These are phyloP conservation scores for Tetrahymena borealis DNA, from an alignment of 73 alveolate species.

Conservation along the genomic window DNA sequence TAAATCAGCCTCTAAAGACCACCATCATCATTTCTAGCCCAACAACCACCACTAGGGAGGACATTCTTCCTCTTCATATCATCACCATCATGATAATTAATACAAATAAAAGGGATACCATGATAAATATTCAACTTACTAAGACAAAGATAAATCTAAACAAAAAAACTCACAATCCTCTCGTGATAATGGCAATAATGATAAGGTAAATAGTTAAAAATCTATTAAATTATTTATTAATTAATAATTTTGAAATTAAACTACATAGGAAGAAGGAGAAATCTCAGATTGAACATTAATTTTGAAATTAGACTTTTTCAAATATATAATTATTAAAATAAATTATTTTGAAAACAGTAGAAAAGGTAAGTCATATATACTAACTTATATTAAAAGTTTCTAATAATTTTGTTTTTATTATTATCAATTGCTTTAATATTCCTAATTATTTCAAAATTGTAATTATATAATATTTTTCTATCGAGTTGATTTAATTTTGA, in stretches of 20 bases:
- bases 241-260: background rate
- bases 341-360: background rate
- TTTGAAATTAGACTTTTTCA: background rate
- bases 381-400: too few species aligned
- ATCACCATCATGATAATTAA: background rate
- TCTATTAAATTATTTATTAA: background rate
- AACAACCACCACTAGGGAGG: background rate
- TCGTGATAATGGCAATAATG: background rate
- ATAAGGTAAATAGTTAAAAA: background rate
- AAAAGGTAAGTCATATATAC: too few species aligned
- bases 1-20: background rate
- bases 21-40: background rate
- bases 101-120: background rate
- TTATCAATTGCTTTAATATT: background rate
- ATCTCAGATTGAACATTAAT: background rate
- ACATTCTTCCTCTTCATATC: background rate
- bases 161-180: background rate
- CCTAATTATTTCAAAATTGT: background rate
- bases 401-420: background rate
- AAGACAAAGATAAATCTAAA: background rate
- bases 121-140: background rate
- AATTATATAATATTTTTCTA: background rate
- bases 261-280: background rate
- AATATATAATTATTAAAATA: background rate
- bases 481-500: background rate